Percentiles rank a stretch among this genome's conserved stretches.
Conservation (phyloP, 345 rosid species). For the Dovyalis caffra region DNA sequence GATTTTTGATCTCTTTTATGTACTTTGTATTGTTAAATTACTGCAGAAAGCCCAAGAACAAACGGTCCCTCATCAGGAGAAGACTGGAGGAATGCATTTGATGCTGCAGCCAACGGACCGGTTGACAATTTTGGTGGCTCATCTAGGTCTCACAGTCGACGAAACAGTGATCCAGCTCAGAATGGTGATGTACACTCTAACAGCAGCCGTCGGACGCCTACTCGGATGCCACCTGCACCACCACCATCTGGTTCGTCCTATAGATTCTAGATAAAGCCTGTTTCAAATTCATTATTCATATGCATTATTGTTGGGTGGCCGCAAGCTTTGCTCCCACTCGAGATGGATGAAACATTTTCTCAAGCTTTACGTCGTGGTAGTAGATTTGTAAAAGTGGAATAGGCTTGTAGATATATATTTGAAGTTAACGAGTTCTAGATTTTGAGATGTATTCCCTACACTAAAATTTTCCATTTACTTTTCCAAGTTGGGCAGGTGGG, state of each 20-base stretch:
- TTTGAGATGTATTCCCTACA: slow-evolving; percentile 8
- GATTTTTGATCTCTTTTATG: neutral
- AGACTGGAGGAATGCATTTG: slow-evolving; percentile 98
- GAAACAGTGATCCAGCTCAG: slow-evolving; percentile 42
- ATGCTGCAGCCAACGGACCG: slow-evolving; percentile 73
- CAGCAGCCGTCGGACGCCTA: slow-evolving; percentile 77
- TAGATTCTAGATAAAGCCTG: slow-evolving; percentile 16
- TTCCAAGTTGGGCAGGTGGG: neutral
- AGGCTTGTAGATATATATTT: slow-evolving; percentile 18
- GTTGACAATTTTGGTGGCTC: slow-evolving; percentile 20
- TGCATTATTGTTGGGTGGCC: slow-evolving; percentile 21
- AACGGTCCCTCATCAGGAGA: slow-evolving; percentile 59
- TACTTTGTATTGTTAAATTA: neutral
- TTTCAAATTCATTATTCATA: slow-evolving; percentile 15
- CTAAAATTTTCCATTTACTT: slow-evolving; percentile 1
- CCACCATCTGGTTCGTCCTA: slow-evolving; percentile 50
- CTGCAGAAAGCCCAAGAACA: slow-evolving; percentile 76
- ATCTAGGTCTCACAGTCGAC: slow-evolving; percentile 62
- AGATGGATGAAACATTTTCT: slow-evolving; percentile 6
- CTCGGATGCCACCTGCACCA: slow-evolving; percentile 82
- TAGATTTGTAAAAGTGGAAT: slow-evolving; percentile 16
- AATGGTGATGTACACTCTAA: slow-evolving; percentile 64
- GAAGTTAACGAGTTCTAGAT: slow-evolving; percentile 10
- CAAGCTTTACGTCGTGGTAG: slow-evolving; percentile 7
- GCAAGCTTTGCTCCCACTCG: neutral